Evolutionary conservation across 2,329 filamentous ascomycete genomes (phyloP).

Genomic region (Diaporthe sp.): DNA sequence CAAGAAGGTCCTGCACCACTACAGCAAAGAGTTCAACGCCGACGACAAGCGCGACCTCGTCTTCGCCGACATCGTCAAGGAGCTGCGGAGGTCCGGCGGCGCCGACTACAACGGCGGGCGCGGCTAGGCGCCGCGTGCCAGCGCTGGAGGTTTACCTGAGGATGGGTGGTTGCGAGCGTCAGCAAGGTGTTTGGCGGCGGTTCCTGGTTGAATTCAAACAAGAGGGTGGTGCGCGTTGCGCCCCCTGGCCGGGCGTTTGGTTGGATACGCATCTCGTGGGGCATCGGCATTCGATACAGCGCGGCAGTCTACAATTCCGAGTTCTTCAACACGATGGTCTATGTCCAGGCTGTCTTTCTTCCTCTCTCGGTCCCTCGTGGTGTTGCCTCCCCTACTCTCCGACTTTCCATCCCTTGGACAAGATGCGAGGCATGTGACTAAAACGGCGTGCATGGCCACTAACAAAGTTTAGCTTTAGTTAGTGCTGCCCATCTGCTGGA

Average conservation of each 20-base stretch:
- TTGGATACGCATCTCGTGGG: conserved; percentile 33
- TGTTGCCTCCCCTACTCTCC: neutral
- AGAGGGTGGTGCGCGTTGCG: conserved; percentile 19
- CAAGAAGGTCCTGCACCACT: conserved; percentile 69
- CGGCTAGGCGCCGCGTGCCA: conserved; percentile 53
- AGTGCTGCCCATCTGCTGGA: neutral
- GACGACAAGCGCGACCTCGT: conserved; percentile 71
- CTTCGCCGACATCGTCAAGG: conserved; percentile 71
- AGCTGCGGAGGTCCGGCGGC: conserved; percentile 75
- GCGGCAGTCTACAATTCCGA: conserved; percentile 25
- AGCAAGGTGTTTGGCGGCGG: conserved; percentile 31
- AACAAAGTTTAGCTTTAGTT: neutral
- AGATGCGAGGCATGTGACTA: neutral
- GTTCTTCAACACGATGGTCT: neutral
- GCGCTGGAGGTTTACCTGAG: neutral
- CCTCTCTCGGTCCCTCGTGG: neutral
- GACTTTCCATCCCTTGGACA: neutral
- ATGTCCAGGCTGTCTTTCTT: too few relatives aligned
- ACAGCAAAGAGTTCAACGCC: conserved; percentile 75
- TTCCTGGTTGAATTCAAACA: conserved; percentile 16
- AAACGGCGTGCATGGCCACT: neutral
- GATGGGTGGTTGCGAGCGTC: conserved; percentile 14
- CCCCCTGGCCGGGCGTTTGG: conserved; percentile 21
- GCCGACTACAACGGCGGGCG: conserved; percentile 79
- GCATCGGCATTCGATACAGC: conserved; percentile 33